Evolutionary conservation across 257 asterid genomes (phyloP).

Genomic region (Lycium barbarum): DNA sequence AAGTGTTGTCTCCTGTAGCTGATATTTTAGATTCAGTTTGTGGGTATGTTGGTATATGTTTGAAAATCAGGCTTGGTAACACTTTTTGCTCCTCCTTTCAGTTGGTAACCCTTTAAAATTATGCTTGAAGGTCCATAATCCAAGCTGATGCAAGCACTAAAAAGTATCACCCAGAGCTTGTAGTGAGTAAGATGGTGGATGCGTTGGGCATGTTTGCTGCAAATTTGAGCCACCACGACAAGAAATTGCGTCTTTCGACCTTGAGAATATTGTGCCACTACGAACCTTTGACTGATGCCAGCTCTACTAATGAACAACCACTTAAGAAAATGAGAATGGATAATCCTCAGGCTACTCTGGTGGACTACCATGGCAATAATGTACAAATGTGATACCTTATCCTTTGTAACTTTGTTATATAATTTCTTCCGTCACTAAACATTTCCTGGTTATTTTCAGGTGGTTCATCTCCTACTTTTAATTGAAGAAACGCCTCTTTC

Average conservation of each 20-base stretch:
- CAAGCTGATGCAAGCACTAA: conserved; percentile 46
- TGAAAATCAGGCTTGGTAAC: conserved; percentile 13
- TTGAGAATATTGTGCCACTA: conserved; percentile 84
- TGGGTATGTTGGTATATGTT: conserved; percentile 46
- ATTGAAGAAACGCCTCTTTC: conserved; percentile 78
- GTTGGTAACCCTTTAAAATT: conserved; percentile 33
- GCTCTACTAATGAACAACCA: conserved; percentile 43
- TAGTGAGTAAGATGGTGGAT: conserved; percentile 49
- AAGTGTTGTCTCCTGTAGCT: conserved; percentile 84
- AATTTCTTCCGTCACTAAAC: conserved; percentile 20
- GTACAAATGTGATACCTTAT: conserved; percentile 43
- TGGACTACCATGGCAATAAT: conserved; percentile 44
- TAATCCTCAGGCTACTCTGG: conserved; percentile 45
- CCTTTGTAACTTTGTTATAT: conserved; percentile 14
- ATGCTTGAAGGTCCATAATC: conserved; percentile 51
- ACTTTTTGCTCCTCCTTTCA: conserved; percentile 22
- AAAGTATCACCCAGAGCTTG: conserved; percentile 56
- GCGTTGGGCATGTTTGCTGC: conserved; percentile 63
- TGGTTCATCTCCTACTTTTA: conserved; percentile 67
- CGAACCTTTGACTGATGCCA: conserved; percentile 52
- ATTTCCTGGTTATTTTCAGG: conserved; percentile 57
- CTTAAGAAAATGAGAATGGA: conserved; percentile 45
- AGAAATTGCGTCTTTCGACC: conserved; percentile 74
- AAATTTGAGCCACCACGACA: conserved; percentile 69
- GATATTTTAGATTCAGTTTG: conserved; percentile 67